Percentiles rank a stretch among this genome's conserved stretches.
phyloP scores from a whole-genome alignment of 495 filamentous ascomycete species.

The Penicillium maclennaniae region DNA sequence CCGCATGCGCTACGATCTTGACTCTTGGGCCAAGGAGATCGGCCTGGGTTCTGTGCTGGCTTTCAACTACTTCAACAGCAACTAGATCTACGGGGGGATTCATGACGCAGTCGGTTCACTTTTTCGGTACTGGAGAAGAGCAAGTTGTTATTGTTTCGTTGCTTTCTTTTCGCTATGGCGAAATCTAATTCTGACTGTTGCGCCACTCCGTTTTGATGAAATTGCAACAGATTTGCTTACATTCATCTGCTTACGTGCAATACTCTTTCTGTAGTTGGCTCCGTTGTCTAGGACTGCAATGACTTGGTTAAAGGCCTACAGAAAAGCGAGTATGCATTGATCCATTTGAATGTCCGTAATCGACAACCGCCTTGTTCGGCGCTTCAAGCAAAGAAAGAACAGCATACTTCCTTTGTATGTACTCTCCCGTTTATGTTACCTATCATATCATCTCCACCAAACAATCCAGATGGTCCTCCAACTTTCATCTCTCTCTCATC shows the following conservation, averaged over 20 bases:
- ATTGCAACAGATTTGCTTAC: neutral
- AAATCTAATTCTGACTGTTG: neutral
- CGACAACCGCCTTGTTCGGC: too few species aligned
- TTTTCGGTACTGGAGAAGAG: neutral
- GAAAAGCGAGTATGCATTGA: too few species aligned
- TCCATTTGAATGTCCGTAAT: too few species aligned
- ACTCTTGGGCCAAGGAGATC: slow-evolving; percentile 44
- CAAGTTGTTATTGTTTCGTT: neutral
- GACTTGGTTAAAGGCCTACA: too few species aligned
- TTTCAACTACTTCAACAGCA: slow-evolving; percentile 51
- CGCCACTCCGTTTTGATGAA: neutral
- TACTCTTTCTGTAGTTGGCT: too few species aligned
- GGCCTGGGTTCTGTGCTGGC: slow-evolving; percentile 48
- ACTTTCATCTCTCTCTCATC: too few species aligned
- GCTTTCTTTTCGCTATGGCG: neutral
- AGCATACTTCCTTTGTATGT: too few species aligned
- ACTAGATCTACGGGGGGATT: slow-evolving; percentile 16
- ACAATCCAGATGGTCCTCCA: too few species aligned
- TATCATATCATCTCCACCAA: too few species aligned
- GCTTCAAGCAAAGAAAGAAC: too few species aligned
- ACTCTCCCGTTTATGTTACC: too few species aligned
- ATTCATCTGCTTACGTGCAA: slow-evolving; percentile 24
- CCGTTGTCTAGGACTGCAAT: too few species aligned
- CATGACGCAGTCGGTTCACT: neutral
- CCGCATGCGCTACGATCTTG: slow-evolving; percentile 51